These are phyloP conservation scores for Cystofilobasidium capitatum DNA, from an alignment of 768 basidiomycete species.

Conservation along the genomic window DNA sequence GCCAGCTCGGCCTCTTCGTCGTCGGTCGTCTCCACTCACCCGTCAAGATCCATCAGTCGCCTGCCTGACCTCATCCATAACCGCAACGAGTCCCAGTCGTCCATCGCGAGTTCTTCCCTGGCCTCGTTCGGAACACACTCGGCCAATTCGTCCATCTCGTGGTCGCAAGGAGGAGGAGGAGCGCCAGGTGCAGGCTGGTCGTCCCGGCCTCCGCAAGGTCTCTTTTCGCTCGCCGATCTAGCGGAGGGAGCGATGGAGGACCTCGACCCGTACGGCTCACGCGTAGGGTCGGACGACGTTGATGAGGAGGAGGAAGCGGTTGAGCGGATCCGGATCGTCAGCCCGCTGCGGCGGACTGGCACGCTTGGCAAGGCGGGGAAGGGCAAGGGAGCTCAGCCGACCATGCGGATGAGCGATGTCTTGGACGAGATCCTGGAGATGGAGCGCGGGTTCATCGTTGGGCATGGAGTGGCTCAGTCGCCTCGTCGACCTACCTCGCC, in stretches of 20 bases:
- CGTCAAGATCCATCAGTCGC: neutral
- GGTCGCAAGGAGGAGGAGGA: too few species aligned
- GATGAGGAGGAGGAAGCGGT: conserved; percentile 19
- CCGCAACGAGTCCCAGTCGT: neutral
- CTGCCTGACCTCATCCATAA: neutral
- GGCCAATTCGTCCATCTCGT: too few species aligned
- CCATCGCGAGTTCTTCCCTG: neutral
- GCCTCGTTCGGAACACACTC: neutral
- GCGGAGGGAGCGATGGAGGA: conserved; percentile 9
- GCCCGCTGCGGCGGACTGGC: neutral
- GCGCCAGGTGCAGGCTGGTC: too few species aligned
- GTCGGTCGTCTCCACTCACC: conserved; percentile 15
- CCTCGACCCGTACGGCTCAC: neutral
- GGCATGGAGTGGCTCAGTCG: neutral
- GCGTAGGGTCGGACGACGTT: neutral
- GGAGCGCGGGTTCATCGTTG: conserved; percentile 23
- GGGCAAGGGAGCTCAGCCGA: neutral
- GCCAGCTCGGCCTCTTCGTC: conserved; percentile 5
- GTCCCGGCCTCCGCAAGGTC: too few species aligned
- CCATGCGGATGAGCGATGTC: conserved; percentile 17
- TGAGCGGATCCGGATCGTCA: conserved; percentile 13
- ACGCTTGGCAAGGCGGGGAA: conserved; percentile 9
- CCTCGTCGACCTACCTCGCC: neutral
- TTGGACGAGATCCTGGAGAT: conserved; percentile 26
- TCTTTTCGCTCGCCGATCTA: neutral